A percentile compares a stretch with the other conserved stretches of the same genome.
Conservation (phyloP, 2,329 filamentous ascomycete species). For the Microascus cirrosus region DNA sequence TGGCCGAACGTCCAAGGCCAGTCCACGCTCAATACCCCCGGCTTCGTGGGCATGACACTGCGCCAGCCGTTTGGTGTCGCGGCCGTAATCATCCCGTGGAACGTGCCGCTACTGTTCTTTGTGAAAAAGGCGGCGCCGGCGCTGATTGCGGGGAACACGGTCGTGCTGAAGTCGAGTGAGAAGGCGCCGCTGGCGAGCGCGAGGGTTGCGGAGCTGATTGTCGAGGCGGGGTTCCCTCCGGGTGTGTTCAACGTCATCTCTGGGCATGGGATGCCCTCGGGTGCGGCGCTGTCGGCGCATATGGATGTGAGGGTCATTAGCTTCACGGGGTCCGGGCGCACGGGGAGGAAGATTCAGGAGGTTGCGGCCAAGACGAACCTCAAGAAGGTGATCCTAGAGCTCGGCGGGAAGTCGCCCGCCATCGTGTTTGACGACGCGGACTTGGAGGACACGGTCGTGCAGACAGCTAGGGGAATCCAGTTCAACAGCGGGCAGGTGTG, state of each 20-base stretch:
- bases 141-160: constrained; percentile 88
- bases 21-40: constrained; percentile 60
- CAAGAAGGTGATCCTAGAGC: constrained; percentile 77
- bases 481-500: constrained; percentile 92
- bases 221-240: constrained; percentile 78
- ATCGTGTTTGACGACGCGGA: constrained; percentile 96
- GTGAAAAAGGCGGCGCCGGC: constrained; percentile 61
- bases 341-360: constrained; percentile 74
- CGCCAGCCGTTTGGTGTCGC: constrained; percentile 80
- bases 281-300: constrained; percentile 65
- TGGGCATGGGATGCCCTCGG: constrained; percentile 64
- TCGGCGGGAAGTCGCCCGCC: constrained; percentile 90
- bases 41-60: constrained; percentile 40
- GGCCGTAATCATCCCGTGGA: constrained; percentile 79
- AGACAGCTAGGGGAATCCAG: constrained; percentile 83
- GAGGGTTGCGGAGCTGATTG: constrained; percentile 74
- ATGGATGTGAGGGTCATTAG: constrained; percentile 78
- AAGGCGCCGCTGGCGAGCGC: constrained; percentile 90
- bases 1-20: constrained; percentile 63
- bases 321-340: constrained; percentile 72
- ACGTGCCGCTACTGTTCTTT: constrained; percentile 73
- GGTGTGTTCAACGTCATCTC: constrained; percentile 89
- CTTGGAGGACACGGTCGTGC: constrained; percentile 70
- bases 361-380: constrained; percentile 66
- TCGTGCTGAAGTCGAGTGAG: constrained; percentile 81